Evolutionary conservation across 768 basidiomycete genomes (phyloP).

Genomic region (Pleurotus djamor): DNA sequence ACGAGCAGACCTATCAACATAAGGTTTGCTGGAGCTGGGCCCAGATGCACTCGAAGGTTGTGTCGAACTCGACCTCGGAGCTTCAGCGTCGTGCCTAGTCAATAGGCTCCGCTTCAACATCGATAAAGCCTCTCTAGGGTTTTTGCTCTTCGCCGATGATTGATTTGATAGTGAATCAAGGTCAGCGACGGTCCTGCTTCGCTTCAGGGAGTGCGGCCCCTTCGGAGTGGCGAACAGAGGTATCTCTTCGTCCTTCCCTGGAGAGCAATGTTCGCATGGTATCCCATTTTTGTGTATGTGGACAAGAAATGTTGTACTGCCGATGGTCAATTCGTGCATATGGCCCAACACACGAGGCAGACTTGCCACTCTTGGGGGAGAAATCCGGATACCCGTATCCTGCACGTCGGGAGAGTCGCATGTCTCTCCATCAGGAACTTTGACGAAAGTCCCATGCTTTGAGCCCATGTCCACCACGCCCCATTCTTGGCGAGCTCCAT

Average conservation of each 20-base stretch:
- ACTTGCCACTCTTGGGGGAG: slow-evolving; percentile 65
- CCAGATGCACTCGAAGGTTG: slow-evolving; percentile 10
- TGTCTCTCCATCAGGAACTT: slow-evolving; percentile 15
- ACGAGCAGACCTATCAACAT: slow-evolving; percentile 71
- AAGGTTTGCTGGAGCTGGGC: slow-evolving; percentile 23
- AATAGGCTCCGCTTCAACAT: slow-evolving; percentile 66
- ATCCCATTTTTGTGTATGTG: slow-evolving; percentile 64
- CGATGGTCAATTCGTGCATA: slow-evolving; percentile 63
- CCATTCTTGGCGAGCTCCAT: slow-evolving; percentile 57
- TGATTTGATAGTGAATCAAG: slow-evolving; percentile 21
- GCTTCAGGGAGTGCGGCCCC: slow-evolving; percentile 19
- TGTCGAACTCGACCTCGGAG: slow-evolving; percentile 6
- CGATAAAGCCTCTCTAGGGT: slow-evolving; percentile 65
- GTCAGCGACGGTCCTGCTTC: slow-evolving; percentile 22
- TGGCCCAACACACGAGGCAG: slow-evolving; percentile 62
- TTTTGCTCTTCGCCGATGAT: slow-evolving; percentile 25
- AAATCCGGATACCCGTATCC: slow-evolving; percentile 48
- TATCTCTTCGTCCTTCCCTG: slow-evolving; percentile 51
- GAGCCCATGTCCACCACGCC: slow-evolving; percentile 83
- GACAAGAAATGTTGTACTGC: slow-evolving; percentile 66
- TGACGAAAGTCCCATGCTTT: slow-evolving; percentile 77
- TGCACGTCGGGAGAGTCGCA: slow-evolving; percentile 16
- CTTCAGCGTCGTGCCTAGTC: slow-evolving; percentile 36
- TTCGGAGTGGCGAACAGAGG: slow-evolving; percentile 47
- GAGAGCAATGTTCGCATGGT: slow-evolving; percentile 65